Evolutionary conservation across 2,329 filamentous ascomycete genomes (phyloP).

Genomic region (Biscogniauxia sp.): DNA sequence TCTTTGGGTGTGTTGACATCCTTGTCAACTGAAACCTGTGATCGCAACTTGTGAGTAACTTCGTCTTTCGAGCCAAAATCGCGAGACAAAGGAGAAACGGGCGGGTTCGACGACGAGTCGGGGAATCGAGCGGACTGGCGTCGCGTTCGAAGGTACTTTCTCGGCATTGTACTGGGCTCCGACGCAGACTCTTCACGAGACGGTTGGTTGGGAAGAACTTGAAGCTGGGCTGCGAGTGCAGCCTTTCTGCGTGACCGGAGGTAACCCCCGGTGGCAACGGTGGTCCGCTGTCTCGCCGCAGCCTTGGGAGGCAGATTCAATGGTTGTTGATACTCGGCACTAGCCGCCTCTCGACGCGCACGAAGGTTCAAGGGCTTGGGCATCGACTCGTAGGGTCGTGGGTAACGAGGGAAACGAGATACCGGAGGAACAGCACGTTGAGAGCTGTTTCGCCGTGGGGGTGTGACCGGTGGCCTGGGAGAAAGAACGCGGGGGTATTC

Average conservation of each 20-base stretch:
- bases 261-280: background rate
- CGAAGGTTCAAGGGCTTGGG: background rate
- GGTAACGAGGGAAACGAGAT: too few species aligned
- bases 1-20: slow-evolving; percentile 2
- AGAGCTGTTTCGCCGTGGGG: too few species aligned
- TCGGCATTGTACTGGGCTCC: too few species aligned
- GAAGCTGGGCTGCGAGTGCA: background rate
- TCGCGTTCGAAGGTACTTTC: background rate
- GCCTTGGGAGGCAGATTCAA: too few species aligned
- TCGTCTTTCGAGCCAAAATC: background rate
- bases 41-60: slow-evolving; percentile 3
- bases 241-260: slow-evolving; percentile 1
- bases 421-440: too few species aligned
- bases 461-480: too few species aligned
- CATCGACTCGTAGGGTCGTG: too few species aligned
- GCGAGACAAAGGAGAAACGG: background rate
- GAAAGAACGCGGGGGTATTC: too few species aligned
- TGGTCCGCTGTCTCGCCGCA: too few species aligned
- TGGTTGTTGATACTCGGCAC: too few species aligned
- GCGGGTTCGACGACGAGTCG: background rate
- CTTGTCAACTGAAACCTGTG: slow-evolving; percentile 4
- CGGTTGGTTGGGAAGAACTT: too few species aligned
- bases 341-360: too few species aligned
- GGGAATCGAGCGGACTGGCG: background rate
- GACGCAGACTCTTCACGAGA: background rate